A percentile compares a stretch with the other conserved stretches of the same genome.
phyloP scores from a whole-genome alignment of 1,284 basidiomycete genomes.

The Leccinum subrobustum region DNA sequence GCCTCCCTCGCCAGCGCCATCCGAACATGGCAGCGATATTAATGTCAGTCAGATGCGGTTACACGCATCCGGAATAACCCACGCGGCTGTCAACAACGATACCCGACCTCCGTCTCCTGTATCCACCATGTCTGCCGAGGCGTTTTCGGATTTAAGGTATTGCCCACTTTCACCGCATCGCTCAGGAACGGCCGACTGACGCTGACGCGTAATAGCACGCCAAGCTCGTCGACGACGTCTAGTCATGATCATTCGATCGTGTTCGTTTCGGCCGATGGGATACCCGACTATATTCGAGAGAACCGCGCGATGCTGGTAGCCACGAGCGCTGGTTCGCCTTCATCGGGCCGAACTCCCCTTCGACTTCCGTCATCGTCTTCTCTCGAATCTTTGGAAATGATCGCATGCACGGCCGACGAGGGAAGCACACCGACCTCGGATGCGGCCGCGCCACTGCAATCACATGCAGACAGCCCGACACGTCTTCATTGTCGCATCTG shows the following conservation, averaged over 20 bases:
- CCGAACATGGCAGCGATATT: slow-evolving; percentile 28
- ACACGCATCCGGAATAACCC: neutral
- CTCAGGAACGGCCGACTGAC: slow-evolving; percentile 1
- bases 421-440: neutral
- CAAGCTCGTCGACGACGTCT: slow-evolving; percentile 14
- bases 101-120: slow-evolving; percentile 10
- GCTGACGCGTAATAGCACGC: slow-evolving; percentile 11
- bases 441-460: neutral
- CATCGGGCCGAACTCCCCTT: slow-evolving; percentile 21
- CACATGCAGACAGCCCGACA: neutral
- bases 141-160: slow-evolving; percentile 23
- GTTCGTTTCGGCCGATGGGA: slow-evolving; percentile 30
- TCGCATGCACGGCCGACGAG: neutral
- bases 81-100: slow-evolving; percentile 3
- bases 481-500: slow-evolving; percentile 47
- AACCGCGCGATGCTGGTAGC: slow-evolving; percentile 33
- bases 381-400: slow-evolving; percentile 11
- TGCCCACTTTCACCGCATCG: neutral
- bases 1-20: slow-evolving; percentile 30
- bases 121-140: slow-evolving; percentile 13
- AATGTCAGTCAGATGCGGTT: slow-evolving; percentile 2
- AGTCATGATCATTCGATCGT: slow-evolving; percentile 23
- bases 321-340: slow-evolving; percentile 28
- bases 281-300: slow-evolving; percentile 33
- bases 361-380: slow-evolving; percentile 22